These are phyloP conservation scores for Termitomyces sp. DNA, from an alignment of 768 basidiomycete species.

Conservation along the genomic window DNA sequence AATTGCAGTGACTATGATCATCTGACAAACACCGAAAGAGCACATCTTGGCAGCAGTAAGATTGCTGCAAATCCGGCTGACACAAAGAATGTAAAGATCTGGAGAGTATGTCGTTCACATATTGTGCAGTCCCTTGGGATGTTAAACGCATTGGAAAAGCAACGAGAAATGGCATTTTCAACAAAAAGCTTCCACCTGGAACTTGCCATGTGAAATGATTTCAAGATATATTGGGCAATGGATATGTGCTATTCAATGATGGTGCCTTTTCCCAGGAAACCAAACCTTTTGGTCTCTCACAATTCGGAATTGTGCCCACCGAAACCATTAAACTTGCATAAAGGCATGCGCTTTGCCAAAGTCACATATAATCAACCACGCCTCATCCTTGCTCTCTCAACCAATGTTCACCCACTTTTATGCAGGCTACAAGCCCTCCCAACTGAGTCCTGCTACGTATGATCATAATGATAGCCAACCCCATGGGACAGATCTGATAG, in stretches of 20 bases:
- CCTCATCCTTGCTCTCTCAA: background rate
- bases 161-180: background rate
- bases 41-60: background rate
- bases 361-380: background rate
- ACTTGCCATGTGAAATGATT: constrained; percentile 5
- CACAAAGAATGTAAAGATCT: background rate
- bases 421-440: constrained; percentile 5
- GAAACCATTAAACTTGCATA: constrained; percentile 4
- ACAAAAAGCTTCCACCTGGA: constrained; percentile 1
- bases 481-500: constrained; percentile 29
- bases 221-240: constrained; percentile 1
- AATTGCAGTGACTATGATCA: background rate
- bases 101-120: background rate
- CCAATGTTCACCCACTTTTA: constrained; percentile 13
- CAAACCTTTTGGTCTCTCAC: constrained; percentile 5
- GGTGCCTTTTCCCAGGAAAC: constrained; percentile 15
- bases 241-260: constrained; percentile 2
- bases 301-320: constrained; percentile 4
- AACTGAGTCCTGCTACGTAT: constrained; percentile 3
- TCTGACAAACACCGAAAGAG: constrained; percentile 2
- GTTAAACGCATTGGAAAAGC: background rate
- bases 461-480: constrained; percentile 9
- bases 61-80: background rate
- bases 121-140: background rate
- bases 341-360: constrained; percentile 6